A percentile compares a stretch with the other conserved stretches of the same genome.
These are phyloP conservation scores for Chrysopogon serrulatus DNA, from an alignment of 176 grass and related monocot genomes.

Conservation along the genomic window DNA sequence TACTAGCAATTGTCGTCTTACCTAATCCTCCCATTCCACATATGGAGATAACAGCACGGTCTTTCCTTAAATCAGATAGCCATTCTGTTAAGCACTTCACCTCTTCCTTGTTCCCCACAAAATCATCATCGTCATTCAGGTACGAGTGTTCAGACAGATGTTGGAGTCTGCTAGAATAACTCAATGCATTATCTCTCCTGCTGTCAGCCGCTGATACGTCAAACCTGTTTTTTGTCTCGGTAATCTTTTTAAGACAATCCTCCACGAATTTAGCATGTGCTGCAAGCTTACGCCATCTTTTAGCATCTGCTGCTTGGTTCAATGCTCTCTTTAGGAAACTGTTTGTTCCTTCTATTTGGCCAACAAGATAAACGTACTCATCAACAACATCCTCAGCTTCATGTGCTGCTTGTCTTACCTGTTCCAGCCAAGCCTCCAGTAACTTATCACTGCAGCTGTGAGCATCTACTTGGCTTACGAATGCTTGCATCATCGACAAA, in stretches of 20 bases:
- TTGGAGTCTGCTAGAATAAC: conserved; percentile 13
- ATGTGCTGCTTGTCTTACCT: conserved; percentile 10
- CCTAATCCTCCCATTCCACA: conserved; percentile 51
- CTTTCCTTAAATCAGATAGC: conserved; percentile 1
- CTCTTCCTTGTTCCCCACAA: conserved; percentile 41
- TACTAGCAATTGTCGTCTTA: conserved; percentile 39
- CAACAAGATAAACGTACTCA: conserved; percentile 35
- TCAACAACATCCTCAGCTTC: conserved; percentile 29
- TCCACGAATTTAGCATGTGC: conserved; percentile 21
- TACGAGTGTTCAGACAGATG: conserved; percentile 21
- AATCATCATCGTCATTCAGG: conserved; percentile 25
- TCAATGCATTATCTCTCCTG: background rate
- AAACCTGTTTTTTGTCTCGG: conserved; percentile 27
- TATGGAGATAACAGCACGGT: conserved; percentile 34
- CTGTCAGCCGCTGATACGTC: background rate
- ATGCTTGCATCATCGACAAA: conserved; percentile 31
- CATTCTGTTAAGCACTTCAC: conserved; percentile 16
- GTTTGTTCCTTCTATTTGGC: background rate
- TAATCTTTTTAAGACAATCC: conserved; percentile 22
- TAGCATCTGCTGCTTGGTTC: conserved; percentile 3
- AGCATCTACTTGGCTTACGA: conserved; percentile 13
- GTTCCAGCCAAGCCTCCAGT: conserved; percentile 25
- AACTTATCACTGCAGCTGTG: conserved; percentile 1
- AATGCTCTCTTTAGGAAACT: conserved; percentile 18
- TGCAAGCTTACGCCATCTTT: conserved; percentile 22